A percentile compares a stretch with the other conserved stretches of the same genome.
Evolutionary conservation across 306 rosid genomes (phyloP).

Genomic region (Quercus wislizeni): DNA sequence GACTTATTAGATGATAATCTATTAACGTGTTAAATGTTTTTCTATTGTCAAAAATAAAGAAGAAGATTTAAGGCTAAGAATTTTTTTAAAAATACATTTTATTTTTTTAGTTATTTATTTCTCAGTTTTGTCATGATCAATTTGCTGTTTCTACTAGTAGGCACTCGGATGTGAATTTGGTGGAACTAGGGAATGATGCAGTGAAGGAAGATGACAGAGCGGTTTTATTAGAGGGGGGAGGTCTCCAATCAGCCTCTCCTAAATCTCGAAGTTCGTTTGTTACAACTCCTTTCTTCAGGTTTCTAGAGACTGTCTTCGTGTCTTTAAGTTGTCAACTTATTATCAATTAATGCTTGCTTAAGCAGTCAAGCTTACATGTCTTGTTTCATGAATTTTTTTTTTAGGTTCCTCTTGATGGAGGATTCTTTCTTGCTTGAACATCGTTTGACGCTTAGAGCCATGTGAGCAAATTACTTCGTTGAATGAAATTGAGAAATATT

Average conservation of each 20-base stretch:
- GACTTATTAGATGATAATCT: neutral
- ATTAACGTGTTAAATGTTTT: neutral
- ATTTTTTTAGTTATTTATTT: too few species aligned
- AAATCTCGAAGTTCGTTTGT: constrained; percentile 49
- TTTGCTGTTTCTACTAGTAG: constrained; percentile 44
- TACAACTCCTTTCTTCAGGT: constrained; percentile 63
- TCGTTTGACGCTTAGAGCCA: constrained; percentile 86
- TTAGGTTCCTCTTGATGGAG: constrained; percentile 82
- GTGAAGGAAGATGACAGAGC: constrained; percentile 73
- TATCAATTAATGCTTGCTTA: constrained; percentile 24
- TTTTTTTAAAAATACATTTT: too few species aligned
- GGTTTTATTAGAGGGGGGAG: constrained; percentile 72
- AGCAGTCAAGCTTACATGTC: neutral
- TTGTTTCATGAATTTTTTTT: constrained; percentile 3
- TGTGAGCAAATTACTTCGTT: constrained; percentile 55
- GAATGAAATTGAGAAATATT: neutral
- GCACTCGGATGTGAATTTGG: constrained; percentile 66
- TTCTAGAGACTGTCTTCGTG: neutral
- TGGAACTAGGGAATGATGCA: constrained; percentile 44
- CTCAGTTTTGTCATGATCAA: constrained; percentile 3
- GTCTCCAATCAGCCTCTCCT: constrained; percentile 53
- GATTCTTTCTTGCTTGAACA: constrained; percentile 75
- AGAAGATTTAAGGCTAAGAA: neutral
- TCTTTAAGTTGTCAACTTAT: constrained; percentile 19
- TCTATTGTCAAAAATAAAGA: neutral